Conservation (phyloP, 176 grass and related monocot species). For the Musa schizocarpa region DNA sequence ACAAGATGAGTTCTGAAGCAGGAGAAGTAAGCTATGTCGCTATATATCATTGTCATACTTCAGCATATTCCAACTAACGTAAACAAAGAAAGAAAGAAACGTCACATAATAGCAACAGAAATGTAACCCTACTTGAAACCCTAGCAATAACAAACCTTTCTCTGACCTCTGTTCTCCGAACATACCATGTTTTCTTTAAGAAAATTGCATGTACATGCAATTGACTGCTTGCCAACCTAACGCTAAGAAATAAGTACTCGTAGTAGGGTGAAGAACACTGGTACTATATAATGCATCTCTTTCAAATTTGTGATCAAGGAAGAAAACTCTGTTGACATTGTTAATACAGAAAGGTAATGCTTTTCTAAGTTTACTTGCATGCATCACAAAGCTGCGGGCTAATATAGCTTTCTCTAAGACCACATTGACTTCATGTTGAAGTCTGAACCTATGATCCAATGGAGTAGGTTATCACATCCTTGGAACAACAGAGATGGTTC, state of each 20-base stretch:
- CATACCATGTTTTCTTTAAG: neutral
- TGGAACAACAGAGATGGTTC: neutral
- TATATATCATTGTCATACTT: no score
- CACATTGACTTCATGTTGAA: neutral
- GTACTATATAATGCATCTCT: neutral
- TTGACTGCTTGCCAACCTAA: neutral
- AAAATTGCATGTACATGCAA: neutral
- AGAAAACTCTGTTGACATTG: neutral
- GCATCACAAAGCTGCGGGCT: neutral
- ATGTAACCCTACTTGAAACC: neutral
- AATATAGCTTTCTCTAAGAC: neutral
- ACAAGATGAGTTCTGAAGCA: neutral
- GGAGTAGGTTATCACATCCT: neutral
- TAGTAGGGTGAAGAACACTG: neutral
- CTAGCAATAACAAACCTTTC: neutral
- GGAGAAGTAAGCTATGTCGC: neutral
- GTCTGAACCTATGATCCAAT: neutral
- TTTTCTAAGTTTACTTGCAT: neutral
- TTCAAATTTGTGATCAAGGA: neutral
- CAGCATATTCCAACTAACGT: neutral
- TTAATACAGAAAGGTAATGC: neutral
- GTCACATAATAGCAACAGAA: neutral
- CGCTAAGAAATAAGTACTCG: neutral
- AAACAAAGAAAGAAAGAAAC: neutral
- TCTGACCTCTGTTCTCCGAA: neutral